These are phyloP conservation scores for Candida neerlandica DNA, from an alignment of 1,139 yeast species.

Conservation along the genomic window DNA sequence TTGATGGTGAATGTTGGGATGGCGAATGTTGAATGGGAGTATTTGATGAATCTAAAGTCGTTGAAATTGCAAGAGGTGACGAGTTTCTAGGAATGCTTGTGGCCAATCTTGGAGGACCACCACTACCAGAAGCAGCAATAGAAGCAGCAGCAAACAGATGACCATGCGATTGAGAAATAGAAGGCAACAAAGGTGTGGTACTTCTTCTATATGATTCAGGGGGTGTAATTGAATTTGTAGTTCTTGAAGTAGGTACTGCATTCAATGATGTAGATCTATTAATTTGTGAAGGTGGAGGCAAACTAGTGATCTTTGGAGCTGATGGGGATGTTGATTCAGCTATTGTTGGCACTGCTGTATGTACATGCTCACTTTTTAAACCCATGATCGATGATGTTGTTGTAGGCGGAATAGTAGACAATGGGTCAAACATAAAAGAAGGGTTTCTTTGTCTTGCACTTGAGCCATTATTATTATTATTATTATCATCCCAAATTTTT, in stretches of 20 bases:
- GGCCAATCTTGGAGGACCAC: slow-evolving; percentile 1
- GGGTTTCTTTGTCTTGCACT: slow-evolving; percentile 34
- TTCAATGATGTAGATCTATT: slow-evolving; percentile 13
- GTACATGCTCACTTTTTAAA: background rate
- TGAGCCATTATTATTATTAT: slow-evolving; percentile 11
- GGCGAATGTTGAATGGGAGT: slow-evolving; percentile 9
- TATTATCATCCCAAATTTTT: slow-evolving; percentile 38
- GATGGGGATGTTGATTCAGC: slow-evolving; percentile 5
- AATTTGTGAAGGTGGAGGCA: slow-evolving; percentile 12
- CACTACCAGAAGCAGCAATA: background rate
- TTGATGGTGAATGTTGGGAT: slow-evolving; percentile 10
- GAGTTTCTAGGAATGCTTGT: slow-evolving; percentile 1
- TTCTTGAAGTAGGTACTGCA: slow-evolving; percentile 2
- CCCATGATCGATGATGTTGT: background rate
- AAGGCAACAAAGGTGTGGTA: slow-evolving; percentile 9
- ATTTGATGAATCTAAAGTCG: slow-evolving; percentile 5
- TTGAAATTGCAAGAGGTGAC: slow-evolving; percentile 1
- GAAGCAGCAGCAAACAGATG: background rate
- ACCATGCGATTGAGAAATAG: slow-evolving; percentile 8
- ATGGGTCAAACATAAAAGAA: slow-evolving; percentile 40
- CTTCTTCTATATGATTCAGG: slow-evolving; percentile 6
- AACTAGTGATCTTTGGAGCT: background rate
- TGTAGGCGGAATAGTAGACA: slow-evolving; percentile 29
- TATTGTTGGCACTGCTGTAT: background rate
- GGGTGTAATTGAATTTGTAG: slow-evolving; percentile 8